These are phyloP conservation scores for Xylaria sp. DNA, from an alignment of 2,329 filamentous ascomycete genomes.

Conservation along the genomic window DNA sequence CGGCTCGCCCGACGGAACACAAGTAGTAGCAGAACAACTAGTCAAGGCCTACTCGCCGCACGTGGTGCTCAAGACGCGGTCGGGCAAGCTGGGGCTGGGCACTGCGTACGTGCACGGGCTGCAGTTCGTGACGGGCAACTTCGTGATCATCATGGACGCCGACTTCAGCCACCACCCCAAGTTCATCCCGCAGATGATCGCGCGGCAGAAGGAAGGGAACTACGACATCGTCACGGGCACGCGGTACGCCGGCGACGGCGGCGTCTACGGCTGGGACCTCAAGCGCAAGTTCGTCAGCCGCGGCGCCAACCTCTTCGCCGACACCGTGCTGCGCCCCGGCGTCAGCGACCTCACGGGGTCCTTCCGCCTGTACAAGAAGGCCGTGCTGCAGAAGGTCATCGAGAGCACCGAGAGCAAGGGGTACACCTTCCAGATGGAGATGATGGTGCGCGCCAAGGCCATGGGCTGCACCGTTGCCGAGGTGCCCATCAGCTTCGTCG, in stretches of 20 bases:
- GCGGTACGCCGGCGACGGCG: constrained; percentile 87
- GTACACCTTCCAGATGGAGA: constrained; percentile 99
- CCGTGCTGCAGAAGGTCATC: constrained; percentile 90
- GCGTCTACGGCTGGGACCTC: constrained; percentile 96
- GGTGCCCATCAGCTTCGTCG: constrained; percentile 96
- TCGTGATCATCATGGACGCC: constrained; percentile 99
- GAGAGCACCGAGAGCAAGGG: constrained; percentile 92
- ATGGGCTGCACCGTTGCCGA: constrained; percentile 95
- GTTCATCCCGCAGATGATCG: constrained; percentile 96
- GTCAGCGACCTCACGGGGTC: constrained; percentile 96
- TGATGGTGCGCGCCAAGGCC: constrained; percentile 97
- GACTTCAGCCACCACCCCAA: constrained; percentile 99
- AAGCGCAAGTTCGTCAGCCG: constrained; percentile 87
- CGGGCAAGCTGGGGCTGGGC: constrained; percentile 95
- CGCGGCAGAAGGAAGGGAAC: constrained; percentile 77
- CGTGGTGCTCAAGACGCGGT: constrained; percentile 85
- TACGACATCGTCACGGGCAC: constrained; percentile 98
- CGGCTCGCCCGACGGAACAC: constrained; percentile 94
- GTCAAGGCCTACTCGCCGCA: constrained; percentile 83
- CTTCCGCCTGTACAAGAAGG: constrained; percentile 94
- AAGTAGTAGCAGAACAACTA: constrained; percentile 89
- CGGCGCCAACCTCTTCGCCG: constrained; percentile 94
- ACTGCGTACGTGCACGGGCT: constrained; percentile 97
- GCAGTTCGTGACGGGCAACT: constrained; percentile 90
- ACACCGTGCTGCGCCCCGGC: constrained; percentile 90